These are phyloP conservation scores for Crotalaria pallida DNA, from an alignment of 306 rosid genomes.

Conservation along the genomic window DNA sequence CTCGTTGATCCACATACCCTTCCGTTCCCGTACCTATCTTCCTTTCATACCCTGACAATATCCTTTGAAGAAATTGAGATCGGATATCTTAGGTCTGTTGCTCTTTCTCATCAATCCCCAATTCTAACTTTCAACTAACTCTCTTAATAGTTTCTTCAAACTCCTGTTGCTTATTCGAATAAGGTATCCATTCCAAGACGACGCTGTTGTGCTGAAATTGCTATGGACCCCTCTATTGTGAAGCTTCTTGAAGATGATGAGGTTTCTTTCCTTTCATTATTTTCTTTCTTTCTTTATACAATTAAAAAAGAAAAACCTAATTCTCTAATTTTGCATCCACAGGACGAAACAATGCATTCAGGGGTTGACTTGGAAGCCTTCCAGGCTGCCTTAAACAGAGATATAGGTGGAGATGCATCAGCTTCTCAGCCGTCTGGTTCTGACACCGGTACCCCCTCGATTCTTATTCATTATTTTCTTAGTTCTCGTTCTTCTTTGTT, in stretches of 20 bases:
- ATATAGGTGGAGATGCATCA: slow-evolving; percentile 63
- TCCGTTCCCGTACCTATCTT: too few species aligned
- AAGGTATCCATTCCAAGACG: too few species aligned
- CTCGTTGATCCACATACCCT: too few species aligned
- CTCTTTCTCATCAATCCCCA: too few species aligned
- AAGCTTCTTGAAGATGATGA: slow-evolving; percentile 92
- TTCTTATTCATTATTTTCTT: neutral
- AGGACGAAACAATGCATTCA: slow-evolving; percentile 91
- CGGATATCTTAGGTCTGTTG: too few species aligned
- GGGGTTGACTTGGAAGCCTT: slow-evolving; percentile 88
- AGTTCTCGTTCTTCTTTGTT: neutral
- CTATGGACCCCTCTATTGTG: slow-evolving; percentile 83
- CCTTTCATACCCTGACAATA: too few species aligned
- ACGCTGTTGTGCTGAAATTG: neutral
- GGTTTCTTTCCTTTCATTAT: slow-evolving; percentile 32
- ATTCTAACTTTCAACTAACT: too few species aligned
- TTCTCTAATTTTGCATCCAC: slow-evolving; percentile 11
- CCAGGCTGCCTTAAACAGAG: slow-evolving; percentile 77
- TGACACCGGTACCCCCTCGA: slow-evolving; percentile 35
- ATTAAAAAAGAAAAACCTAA: too few species aligned
- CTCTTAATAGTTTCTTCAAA: too few species aligned
- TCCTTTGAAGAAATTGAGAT: too few species aligned
- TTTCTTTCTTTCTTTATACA: neutral
- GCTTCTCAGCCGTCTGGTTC: slow-evolving; percentile 53
- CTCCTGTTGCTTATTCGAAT: too few species aligned